Evolutionary conservation across 108 stramenopile species (phyloP).

Genomic region (Seminavis robusta): DNA sequence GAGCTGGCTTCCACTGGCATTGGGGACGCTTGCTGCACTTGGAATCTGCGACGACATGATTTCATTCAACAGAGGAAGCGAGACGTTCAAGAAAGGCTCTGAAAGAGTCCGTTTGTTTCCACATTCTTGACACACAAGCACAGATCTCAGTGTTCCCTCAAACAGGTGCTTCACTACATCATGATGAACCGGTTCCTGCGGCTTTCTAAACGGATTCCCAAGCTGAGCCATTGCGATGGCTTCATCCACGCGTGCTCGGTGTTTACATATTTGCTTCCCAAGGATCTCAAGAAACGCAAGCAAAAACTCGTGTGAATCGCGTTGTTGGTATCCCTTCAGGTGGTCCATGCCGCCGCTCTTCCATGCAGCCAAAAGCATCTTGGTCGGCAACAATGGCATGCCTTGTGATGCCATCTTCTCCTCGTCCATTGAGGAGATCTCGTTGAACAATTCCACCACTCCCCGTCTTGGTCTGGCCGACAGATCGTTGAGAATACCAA

Average conservation of each 20-base stretch:
- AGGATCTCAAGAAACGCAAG: constrained; percentile 80
- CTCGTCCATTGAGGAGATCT: too few relatives aligned
- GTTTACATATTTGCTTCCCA: constrained; percentile 23
- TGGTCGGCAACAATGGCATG: constrained; percentile 76
- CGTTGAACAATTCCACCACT: too few relatives aligned
- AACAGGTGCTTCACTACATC: constrained; percentile 64
- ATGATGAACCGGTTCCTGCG: constrained; percentile 5
- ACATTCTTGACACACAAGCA: constrained; percentile 66
- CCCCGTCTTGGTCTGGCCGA: too few relatives aligned
- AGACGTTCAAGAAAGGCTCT: constrained; percentile 75
- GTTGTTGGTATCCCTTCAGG: constrained; percentile 83
- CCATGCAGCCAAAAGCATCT: constrained; percentile 84
- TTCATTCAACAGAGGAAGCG: constrained; percentile 60
- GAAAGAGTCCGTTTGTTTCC: constrained; percentile 54
- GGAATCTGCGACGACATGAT: too few relatives aligned
- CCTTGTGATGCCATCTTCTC: constrained; percentile 29
- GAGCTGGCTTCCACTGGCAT: not conserved
- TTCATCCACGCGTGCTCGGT: constrained; percentile 11
- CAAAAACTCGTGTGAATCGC: constrained; percentile 90
- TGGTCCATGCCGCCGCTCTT: constrained; percentile 59
- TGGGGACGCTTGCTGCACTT: too few relatives aligned
- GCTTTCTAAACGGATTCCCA: too few relatives aligned
- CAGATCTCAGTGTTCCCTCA: constrained; percentile 69
- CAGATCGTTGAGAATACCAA: too few relatives aligned
- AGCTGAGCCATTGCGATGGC: constrained; percentile 12